Percentiles rank a stretch among this genome's conserved stretches.
phyloP scores from a whole-genome alignment of 371 early-diverging fungal species.

The Mortierella sp. region DNA sequence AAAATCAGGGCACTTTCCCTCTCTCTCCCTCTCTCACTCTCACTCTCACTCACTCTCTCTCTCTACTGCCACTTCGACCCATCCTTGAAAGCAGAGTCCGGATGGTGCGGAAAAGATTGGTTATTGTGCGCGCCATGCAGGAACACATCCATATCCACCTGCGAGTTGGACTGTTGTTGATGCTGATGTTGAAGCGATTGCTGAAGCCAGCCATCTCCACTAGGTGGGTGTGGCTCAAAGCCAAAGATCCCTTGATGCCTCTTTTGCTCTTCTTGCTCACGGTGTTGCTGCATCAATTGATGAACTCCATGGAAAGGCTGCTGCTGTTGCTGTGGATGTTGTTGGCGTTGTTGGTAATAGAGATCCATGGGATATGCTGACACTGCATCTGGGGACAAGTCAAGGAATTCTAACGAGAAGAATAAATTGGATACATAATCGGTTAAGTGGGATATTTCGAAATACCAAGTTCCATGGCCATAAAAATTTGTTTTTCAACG shows the following conservation, averaged over 20 bases:
- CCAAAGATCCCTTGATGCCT: slow-evolving; percentile 1
- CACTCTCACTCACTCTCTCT: no score
- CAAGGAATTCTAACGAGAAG: slow-evolving; percentile 1
- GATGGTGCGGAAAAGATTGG: slow-evolving; percentile 13
- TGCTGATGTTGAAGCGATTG: slow-evolving; percentile 11
- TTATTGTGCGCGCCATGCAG: slow-evolving; percentile 11
- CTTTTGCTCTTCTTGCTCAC: slow-evolving; percentile 4
- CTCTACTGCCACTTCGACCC: slow-evolving; percentile 25
- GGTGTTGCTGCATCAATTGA: slow-evolving; percentile 4
- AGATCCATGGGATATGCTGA: slow-evolving; percentile 2
- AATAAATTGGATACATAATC: no score
- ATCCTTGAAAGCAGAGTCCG: slow-evolving; percentile 25
- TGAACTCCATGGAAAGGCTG: neutral
- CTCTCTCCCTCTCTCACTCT: no score
- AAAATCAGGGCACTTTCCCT: no score
- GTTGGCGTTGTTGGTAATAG: neutral
- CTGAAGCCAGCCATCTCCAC: slow-evolving; percentile 6
- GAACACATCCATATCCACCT: slow-evolving; percentile 42
- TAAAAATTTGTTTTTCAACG: no score
- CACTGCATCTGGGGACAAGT: neutral
- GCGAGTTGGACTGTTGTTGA: slow-evolving; percentile 18
- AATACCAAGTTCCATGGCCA: no score
- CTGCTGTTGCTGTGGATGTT: slow-evolving; percentile 7
- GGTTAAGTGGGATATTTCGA: no score
- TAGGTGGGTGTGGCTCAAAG: neutral